A percentile compares a stretch with the other conserved stretches of the same genome.
Conservation (phyloP, 75 land plant species). For the Pinus tabuliformis region DNA sequence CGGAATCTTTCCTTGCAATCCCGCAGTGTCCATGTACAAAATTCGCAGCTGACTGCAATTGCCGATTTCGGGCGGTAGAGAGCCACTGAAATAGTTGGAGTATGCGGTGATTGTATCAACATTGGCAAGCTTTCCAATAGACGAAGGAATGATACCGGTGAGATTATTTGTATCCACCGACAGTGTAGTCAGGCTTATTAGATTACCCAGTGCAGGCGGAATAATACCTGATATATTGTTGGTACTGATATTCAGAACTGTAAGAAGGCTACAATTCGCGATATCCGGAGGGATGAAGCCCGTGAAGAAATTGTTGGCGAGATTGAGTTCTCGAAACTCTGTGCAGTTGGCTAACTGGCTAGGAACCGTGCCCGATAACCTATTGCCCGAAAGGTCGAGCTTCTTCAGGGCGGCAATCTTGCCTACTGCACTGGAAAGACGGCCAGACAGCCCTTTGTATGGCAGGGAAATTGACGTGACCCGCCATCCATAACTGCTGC, state of each 20-base stretch:
- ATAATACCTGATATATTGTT: constrained; percentile 38
- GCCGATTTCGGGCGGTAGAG: constrained; percentile 37
- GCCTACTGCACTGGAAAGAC: constrained; percentile 20
- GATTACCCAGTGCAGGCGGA: constrained; percentile 14
- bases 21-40: constrained; percentile 38
- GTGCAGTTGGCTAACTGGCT: constrained; percentile 38
- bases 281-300: constrained; percentile 37
- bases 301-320: constrained; percentile 39
- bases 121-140: constrained; percentile 36
- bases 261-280: constrained; percentile 31
- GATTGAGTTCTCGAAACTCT: constrained; percentile 34
- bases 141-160: constrained; percentile 33
- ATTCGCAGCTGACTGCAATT: constrained; percentile 28
- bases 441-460: constrained; percentile 15
- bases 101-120: constrained; percentile 22
- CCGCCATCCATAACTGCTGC: constrained; percentile 10
- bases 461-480: constrained; percentile 31
- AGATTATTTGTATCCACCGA: constrained; percentile 19
- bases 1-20: constrained; percentile 46
- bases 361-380: constrained; percentile 41
- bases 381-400: constrained; percentile 46
- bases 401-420: constrained; percentile 21
- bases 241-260: constrained; percentile 33
- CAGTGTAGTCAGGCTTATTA: constrained; percentile 13
- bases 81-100: constrained; percentile 30